Evolutionary conservation across 306 rosid species (phyloP).

Genomic region (Senna siamea): DNA sequence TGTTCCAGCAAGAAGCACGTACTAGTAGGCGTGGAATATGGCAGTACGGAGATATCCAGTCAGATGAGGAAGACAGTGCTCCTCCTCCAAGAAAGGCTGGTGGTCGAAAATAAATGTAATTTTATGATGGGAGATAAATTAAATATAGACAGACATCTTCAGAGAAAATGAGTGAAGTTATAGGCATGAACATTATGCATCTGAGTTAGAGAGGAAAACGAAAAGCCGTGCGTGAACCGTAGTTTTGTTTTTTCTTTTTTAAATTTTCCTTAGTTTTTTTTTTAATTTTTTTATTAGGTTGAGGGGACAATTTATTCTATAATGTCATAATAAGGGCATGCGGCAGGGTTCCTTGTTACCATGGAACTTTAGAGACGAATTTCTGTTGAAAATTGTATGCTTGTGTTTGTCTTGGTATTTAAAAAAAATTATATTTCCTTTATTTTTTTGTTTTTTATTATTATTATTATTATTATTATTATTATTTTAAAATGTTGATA

Average conservation of each 20-base stretch:
- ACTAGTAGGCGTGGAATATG: slow-evolving; percentile 78
- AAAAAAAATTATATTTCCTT: neutral
- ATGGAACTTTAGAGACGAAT: slow-evolving; percentile 46
- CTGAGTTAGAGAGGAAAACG: slow-evolving; percentile 44
- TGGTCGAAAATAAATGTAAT: slow-evolving; percentile 64
- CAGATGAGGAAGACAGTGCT: slow-evolving; percentile 80
- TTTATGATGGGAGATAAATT: slow-evolving; percentile 28
- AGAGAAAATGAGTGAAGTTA: slow-evolving; percentile 45
- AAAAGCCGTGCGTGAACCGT: slow-evolving; percentile 52
- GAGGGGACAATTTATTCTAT: slow-evolving; percentile 50
- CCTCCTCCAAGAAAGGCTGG: slow-evolving; percentile 74
- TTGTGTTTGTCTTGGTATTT: slow-evolving; percentile 3
- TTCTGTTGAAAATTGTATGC: slow-evolving; percentile 16
- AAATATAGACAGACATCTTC: slow-evolving; percentile 45
- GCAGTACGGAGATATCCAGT: slow-evolving; percentile 90
- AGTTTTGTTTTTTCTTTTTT: slow-evolving; percentile 53
- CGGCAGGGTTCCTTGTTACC: slow-evolving; percentile 45
- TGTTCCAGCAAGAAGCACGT: slow-evolving; percentile 79
- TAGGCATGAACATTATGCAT: slow-evolving; percentile 49
- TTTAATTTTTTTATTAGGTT: slow-evolving; percentile 48
- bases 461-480: too few species aligned
- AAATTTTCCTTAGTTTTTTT: too few species aligned
- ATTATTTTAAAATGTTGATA: too few species aligned
- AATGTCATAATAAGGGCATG: slow-evolving; percentile 57
- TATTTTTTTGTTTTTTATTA: neutral